phyloP scores from a whole-genome alignment of 208 protist genomes.

The Crithidia thermophila region DNA sequence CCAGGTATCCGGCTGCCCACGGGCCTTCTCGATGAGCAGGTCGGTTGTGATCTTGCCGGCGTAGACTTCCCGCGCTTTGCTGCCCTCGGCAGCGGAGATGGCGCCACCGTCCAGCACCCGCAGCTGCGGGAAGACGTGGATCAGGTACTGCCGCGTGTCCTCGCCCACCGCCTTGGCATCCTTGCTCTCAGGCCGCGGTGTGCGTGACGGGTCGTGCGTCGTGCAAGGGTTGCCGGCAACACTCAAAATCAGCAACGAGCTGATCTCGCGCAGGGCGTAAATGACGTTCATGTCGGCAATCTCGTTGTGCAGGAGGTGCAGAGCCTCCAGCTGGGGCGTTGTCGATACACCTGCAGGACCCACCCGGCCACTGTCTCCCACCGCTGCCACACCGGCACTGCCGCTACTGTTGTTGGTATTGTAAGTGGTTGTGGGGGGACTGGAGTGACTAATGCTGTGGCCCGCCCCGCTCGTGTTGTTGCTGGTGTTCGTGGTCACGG shows the following conservation, averaged over 20 bases:
- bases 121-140: constrained; percentile 93
- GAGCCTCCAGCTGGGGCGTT: constrained; percentile 53
- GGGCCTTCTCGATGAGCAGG: constrained; percentile 68
- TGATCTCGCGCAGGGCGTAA: constrained; percentile 70
- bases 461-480: background rate
- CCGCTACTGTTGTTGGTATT: background rate
- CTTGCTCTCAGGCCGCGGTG: background rate
- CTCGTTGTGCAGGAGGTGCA: constrained; percentile 91
- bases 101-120: constrained; percentile 90
- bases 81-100: constrained; percentile 58
- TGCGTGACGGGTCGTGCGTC: background rate
- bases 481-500: background rate
- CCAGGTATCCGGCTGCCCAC: constrained; percentile 43
- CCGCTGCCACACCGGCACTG: background rate
- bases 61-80: constrained; percentile 67
- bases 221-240: constrained; percentile 83
- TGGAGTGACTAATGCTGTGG: too few species aligned
- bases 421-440: too few species aligned
- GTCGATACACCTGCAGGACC: too few species aligned
- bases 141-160: constrained; percentile 80
- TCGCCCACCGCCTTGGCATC: constrained; percentile 8
- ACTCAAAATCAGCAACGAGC: constrained; percentile 91
- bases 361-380: too few species aligned
- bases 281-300: constrained; percentile 73
- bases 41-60: constrained; percentile 81